Conservation (phyloP, 1,139 yeast genomes). For the Protomyces arabidopsidicola region DNA sequence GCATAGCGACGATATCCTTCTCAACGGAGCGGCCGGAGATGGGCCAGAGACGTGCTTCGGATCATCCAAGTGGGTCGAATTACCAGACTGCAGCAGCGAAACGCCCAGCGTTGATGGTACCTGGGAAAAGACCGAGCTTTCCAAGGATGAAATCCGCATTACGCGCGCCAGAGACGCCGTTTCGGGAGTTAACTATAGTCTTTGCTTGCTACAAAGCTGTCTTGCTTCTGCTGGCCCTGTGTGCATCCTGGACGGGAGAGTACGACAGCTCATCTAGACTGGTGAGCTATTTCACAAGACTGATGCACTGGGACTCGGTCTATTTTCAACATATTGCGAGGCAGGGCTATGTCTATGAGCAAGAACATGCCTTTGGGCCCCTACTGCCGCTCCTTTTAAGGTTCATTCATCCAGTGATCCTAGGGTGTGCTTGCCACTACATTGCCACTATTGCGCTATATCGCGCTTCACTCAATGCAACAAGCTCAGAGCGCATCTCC, state of each 20-base stretch:
- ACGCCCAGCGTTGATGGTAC: neutral
- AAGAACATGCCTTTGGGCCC: conserved; percentile 85
- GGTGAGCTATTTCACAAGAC: neutral
- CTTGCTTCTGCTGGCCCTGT: conserved; percentile 6
- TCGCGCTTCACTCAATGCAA: conserved; percentile 43
- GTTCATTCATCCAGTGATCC: conserved; percentile 32
- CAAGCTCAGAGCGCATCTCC: conserved; percentile 42
- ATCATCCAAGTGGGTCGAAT: neutral
- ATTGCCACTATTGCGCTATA: conserved; percentile 51
- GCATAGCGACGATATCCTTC: neutral
- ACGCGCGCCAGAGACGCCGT: conserved; percentile 17
- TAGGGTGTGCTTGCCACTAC: conserved; percentile 55
- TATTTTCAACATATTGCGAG: conserved; percentile 60
- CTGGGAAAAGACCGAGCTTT: neutral
- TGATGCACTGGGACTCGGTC: conserved; percentile 58
- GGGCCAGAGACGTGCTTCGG: neutral
- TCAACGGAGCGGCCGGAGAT: neutral
- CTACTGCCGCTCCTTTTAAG: conserved; percentile 61
- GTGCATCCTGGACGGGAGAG: neutral
- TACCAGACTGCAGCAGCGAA: neutral
- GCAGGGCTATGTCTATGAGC: conserved; percentile 59
- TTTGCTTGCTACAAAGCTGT: conserved; percentile 13
- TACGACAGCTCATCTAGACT: conserved; percentile 15
- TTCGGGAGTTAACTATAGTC: conserved; percentile 3
- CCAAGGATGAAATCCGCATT: conserved; percentile 20